A percentile compares a stretch with the other conserved stretches of the same genome.
Evolutionary conservation across 2,329 filamentous ascomycete genomes (phyloP).

Genomic region (Botrytis hyacinthi): DNA sequence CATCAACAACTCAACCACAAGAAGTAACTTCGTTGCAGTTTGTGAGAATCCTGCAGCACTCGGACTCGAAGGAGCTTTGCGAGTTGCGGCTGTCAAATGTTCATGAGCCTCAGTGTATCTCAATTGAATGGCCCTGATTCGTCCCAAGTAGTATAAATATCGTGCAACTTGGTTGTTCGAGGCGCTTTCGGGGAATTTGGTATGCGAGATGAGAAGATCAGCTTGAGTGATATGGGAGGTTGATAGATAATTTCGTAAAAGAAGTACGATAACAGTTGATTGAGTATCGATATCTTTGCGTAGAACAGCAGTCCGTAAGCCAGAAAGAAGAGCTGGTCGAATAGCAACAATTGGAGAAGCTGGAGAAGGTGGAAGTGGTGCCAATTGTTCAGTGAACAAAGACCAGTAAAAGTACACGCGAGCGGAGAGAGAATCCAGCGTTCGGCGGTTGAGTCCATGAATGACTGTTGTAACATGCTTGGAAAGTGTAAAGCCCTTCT

Average conservation of each 20-base stretch:
- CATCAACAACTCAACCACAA: conserved; percentile 96
- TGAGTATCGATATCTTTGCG: conserved; percentile 98
- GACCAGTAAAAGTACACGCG: conserved; percentile 99
- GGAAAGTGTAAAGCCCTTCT: conserved; percentile 82
- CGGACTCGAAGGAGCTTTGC: conserved; percentile 87
- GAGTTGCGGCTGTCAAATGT: conserved; percentile 86
- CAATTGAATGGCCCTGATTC: conserved; percentile 93
- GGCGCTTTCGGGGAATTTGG: conserved; percentile 88
- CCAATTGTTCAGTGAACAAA: conserved; percentile 88
- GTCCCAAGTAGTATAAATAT: conserved; percentile 95
- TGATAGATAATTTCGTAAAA: conserved; percentile 92
- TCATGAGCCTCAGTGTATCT: conserved; percentile 96
- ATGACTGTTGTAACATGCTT: conserved; percentile 78
- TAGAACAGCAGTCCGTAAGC: conserved; percentile 89
- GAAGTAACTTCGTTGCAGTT: conserved; percentile 90
- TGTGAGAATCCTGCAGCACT: conserved; percentile 94
- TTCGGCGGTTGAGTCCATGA: conserved; percentile 86
- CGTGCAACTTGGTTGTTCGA: conserved; percentile 98
- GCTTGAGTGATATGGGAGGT: conserved; percentile 97
- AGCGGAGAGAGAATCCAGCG: conserved; percentile 87
- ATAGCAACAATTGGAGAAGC: conserved; percentile 84
- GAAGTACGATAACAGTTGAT: conserved; percentile 88
- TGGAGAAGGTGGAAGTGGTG: conserved; percentile 82
- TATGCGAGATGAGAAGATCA: conserved; percentile 92
- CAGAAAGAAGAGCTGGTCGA: conserved; percentile 80